These are phyloP conservation scores for Dactylellina drechsleri DNA, from an alignment of 2,329 filamentous ascomycete genomes.

Conservation along the genomic window DNA sequence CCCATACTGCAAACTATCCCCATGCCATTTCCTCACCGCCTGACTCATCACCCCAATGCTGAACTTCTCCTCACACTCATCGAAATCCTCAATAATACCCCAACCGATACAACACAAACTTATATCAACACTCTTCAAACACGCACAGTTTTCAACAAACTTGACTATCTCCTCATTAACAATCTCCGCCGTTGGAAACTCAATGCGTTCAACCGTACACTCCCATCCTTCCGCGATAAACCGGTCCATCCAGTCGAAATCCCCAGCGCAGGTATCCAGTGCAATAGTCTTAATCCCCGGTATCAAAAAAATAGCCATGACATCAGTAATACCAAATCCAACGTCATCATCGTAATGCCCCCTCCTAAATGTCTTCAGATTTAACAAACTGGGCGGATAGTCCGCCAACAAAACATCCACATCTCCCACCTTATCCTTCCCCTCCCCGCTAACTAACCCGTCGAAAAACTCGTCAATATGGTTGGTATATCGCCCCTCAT, in stretches of 20 bases:
- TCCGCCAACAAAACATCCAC: neutral
- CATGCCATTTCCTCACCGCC: constrained; percentile 27
- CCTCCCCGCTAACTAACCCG: constrained; percentile 11
- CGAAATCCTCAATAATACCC: constrained; percentile 21
- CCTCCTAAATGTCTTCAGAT: constrained; percentile 11
- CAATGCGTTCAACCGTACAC: constrained; percentile 10
- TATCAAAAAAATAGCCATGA: constrained; percentile 25
- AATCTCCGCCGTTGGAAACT: constrained; percentile 25
- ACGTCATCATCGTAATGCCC: constrained; percentile 14
- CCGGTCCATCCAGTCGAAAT: constrained; percentile 9
- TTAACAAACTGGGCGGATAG: constrained; percentile 16
- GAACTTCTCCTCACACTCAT: constrained; percentile 45
- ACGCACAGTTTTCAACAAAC: constrained; percentile 29
- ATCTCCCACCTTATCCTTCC: constrained; percentile 22
- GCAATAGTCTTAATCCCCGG: constrained; percentile 21
- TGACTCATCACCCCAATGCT: neutral
- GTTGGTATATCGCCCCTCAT: neutral
- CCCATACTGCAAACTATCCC: constrained; percentile 20
- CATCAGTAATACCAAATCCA: constrained; percentile 20
- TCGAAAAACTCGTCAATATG: constrained; percentile 15
- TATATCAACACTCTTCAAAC: constrained; percentile 24
- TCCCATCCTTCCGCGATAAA: constrained; percentile 15
- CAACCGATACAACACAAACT: constrained; percentile 25
- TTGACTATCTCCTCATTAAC: constrained; percentile 6
- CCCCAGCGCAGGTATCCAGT: constrained; percentile 19